A percentile compares a stretch with the other conserved stretches of the same genome.
Evolutionary conservation across 768 basidiomycete genomes (phyloP).

Genomic region (Boletus huronensis): DNA sequence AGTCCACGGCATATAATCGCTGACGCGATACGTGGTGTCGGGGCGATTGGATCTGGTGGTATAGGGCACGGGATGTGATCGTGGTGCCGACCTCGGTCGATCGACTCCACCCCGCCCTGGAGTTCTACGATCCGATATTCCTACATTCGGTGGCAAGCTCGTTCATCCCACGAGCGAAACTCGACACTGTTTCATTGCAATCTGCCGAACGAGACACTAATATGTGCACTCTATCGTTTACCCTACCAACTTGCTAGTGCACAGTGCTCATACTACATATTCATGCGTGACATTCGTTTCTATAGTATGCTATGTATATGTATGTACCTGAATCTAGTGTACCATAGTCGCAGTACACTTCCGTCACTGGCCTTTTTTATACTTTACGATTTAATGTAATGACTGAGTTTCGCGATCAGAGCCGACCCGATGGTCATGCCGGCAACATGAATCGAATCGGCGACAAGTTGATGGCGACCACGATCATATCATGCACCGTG

Average conservation of each 20-base stretch:
- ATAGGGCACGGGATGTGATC: not conserved
- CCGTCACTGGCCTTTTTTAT: not conserved
- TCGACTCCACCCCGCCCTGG: not conserved
- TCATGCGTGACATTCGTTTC: not conserved
- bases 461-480: not conserved
- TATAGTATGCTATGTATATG: not conserved
- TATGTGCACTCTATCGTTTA: not conserved
- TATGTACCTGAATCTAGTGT: not conserved
- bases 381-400: not conserved
- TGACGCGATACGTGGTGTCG: slow-evolving; percentile 44
- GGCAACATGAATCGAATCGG: not conserved
- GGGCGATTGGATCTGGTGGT: slow-evolving; percentile 27
- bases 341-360: not conserved
- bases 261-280: not conserved
- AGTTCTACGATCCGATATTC: too few species aligned
- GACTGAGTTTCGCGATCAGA: not conserved
- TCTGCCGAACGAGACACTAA: too few species aligned
- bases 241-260: not conserved
- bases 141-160: not conserved
- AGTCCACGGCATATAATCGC: slow-evolving; percentile 25
- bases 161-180: not conserved
- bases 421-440: not conserved
- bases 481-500: too few species aligned
- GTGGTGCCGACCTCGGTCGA: not conserved
- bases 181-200: not conserved